Evolutionary conservation across 2,329 filamentous ascomycete species (phyloP).

Genomic region (Sarocladium strictum): DNA sequence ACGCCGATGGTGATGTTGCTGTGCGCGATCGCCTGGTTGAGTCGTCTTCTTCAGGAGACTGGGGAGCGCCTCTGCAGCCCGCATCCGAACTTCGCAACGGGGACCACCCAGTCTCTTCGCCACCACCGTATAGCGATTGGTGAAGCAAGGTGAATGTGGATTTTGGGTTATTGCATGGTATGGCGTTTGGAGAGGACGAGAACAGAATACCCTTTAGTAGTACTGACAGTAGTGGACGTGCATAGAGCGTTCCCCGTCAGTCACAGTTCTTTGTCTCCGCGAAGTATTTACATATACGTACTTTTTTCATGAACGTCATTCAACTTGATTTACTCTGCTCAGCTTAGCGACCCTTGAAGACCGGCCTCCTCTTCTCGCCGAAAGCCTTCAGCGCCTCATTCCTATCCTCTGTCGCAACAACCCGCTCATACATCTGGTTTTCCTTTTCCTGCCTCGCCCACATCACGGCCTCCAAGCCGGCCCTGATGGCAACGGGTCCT

Average conservation of each 20-base stretch:
- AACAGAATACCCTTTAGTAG: not conserved
- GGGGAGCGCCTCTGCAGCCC: not conserved
- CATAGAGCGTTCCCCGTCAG: no score
- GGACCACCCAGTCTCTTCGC: not conserved
- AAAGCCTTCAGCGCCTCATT: slow-evolving; percentile 87
- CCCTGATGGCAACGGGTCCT: slow-evolving; percentile 75
- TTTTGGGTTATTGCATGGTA: not conserved
- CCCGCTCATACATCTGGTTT: slow-evolving; percentile 77
- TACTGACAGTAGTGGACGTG: not conserved
- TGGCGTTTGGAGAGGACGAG: not conserved
- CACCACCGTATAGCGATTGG: not conserved
- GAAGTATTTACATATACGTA: no score
- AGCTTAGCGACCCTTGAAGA: slow-evolving; percentile 46
- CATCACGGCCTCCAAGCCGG: slow-evolving; percentile 72
- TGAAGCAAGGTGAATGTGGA: not conserved
- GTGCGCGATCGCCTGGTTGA: not conserved
- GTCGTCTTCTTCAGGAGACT: not conserved
- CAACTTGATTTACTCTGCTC: no score
- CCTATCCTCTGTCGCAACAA: slow-evolving; percentile 79
- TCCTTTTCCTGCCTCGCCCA: slow-evolving; percentile 71
- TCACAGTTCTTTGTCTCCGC: no score
- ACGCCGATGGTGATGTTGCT: slow-evolving; percentile 2
- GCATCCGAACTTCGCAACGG: not conserved
- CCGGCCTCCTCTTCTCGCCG: slow-evolving; percentile 54
- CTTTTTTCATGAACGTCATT: no score